Percentiles rank a stretch among this genome's conserved stretches.
Evolutionary conservation across 768 basidiomycete species (phyloP).

Genomic region (Podaxis sp.): DNA sequence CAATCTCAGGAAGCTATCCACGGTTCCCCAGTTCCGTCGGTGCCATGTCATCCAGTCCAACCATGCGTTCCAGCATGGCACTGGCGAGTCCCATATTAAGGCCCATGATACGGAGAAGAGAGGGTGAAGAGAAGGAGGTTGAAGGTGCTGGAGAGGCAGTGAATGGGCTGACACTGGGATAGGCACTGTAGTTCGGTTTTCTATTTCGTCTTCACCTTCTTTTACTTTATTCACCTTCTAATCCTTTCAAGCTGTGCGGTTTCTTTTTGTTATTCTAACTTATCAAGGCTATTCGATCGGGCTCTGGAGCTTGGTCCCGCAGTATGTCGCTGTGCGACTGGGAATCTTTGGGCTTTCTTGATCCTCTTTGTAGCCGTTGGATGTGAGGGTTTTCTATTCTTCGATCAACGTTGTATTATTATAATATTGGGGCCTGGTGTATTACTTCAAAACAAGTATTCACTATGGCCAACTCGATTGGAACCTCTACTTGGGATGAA

Average conservation of each 20-base stretch:
- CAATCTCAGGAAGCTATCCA: conserved; percentile 51
- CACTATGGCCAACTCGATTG: too few species aligned
- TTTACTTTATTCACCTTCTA: background rate
- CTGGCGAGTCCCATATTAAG: conserved; percentile 76
- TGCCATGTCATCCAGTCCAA: conserved; percentile 68
- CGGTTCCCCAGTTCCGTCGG: conserved; percentile 50
- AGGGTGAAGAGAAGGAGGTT: conserved; percentile 67
- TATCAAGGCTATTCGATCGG: too few species aligned
- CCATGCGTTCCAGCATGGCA: conserved; percentile 64
- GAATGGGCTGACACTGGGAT: conserved; percentile 54
- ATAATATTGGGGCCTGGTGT: background rate
- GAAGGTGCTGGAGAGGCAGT: conserved; percentile 82
- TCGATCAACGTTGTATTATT: background rate
- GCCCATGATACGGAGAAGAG: conserved; percentile 59
- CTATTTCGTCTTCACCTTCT: background rate
- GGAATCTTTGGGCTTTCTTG: background rate
- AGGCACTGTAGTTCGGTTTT: conserved; percentile 15
- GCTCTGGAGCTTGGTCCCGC: too few species aligned
- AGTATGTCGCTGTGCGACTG: too few species aligned
- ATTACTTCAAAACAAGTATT: too few species aligned
- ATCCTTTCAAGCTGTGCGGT: background rate
- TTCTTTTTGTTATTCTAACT: background rate
- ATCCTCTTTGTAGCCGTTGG: background rate
- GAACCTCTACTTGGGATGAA: too few species aligned
- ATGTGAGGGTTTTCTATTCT: background rate